phyloP scores from a whole-genome alignment of 768 basidiomycete species.

The Rhodotorula graminis region DNA sequence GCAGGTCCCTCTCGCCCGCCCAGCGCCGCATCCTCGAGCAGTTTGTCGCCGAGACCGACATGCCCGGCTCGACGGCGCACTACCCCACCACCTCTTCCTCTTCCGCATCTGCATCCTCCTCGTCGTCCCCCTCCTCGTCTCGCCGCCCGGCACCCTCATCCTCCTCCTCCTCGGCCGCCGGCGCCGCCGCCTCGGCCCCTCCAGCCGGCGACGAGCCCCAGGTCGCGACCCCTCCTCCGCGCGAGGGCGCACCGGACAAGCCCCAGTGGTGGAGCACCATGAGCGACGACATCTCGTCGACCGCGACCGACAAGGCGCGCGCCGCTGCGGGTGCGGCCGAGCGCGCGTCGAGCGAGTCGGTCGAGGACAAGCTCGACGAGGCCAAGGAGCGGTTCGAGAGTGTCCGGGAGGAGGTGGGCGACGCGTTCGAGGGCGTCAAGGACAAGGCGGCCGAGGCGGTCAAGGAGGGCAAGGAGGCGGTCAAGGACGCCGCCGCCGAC shows the following conservation, averaged over 20 bases:
- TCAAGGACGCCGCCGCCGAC: not conserved
- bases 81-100: not conserved
- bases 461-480: constrained; percentile 1
- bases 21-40: constrained; percentile 83
- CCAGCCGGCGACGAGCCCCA: constrained; percentile 9
- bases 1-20: constrained; percentile 70
- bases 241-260: constrained; percentile 5
- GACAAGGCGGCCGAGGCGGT: not conserved
- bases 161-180: not conserved
- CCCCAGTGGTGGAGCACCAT: constrained; percentile 34
- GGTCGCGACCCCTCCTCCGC: constrained; percentile 28
- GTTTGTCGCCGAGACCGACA: constrained; percentile 69
- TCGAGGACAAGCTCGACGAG: not conserved
- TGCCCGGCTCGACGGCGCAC: constrained; percentile 32
- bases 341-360: not conserved
- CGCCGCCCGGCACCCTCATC: not conserved
- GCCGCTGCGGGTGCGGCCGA: not conserved
- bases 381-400: constrained; percentile 11
- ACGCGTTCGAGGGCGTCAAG: not conserved
- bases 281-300: constrained; percentile 27
- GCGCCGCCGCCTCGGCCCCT: no score
- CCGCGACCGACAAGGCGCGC: constrained; percentile 2
- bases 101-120: not conserved
- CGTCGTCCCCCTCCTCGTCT: not conserved
- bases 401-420: not conserved